Base-by-base conservation (phyloP, 2,329 filamentous ascomycete genomes). In the Chrysosporium queenslandicum region DNA sequence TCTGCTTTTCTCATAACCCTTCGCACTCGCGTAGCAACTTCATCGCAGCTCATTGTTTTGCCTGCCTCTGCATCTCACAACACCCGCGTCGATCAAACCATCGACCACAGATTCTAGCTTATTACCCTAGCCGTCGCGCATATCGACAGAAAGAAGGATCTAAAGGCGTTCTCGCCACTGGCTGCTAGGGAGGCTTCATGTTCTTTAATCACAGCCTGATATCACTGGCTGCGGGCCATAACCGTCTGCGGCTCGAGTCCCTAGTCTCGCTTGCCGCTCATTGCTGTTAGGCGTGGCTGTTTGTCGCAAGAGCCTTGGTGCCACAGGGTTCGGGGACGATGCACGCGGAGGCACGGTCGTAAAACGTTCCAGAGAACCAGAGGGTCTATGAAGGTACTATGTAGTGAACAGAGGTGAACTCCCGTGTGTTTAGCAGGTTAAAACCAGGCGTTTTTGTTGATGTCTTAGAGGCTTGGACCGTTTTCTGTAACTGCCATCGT, bases 71-170 rank as follows among this genome's bases (percentile, higher is more conserved):
- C 67, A 64, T 61, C 68, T 53, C 1, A 74, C 72, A 0, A 69
- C 76, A 0, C 77, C 78, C 0, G 71, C 52, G 4, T 66, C 60
- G 8, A 80, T 69, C 0, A 72, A 67, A 2, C 56, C 57, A 3
- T 62, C 60, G 1, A 79, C 64, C 0, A 66, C 71, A 1, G 71
- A 66, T 2, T 64, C 70, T 2, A 80, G 68, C 7, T 61, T 58
- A 3, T 69, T 61, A 3, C 72, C 73, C 56, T 78, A 81, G 0
- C 77, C 78, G 58, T 81, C 78, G 59, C 80, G 77, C 2, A 80
- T 62, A 58, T 81, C 78, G 2, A 72, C 74, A 0, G 73, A 75
- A 0, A 81, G 63, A 0, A 78, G 78, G n/a, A 52, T 49, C 27
- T 41, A 6, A 56, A 34, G 27, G 12, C 25, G 14, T 43, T 11